Conservation (phyloP, 2,329 filamentous ascomycete species). For the Calcarisporium arbuscula region DNA sequence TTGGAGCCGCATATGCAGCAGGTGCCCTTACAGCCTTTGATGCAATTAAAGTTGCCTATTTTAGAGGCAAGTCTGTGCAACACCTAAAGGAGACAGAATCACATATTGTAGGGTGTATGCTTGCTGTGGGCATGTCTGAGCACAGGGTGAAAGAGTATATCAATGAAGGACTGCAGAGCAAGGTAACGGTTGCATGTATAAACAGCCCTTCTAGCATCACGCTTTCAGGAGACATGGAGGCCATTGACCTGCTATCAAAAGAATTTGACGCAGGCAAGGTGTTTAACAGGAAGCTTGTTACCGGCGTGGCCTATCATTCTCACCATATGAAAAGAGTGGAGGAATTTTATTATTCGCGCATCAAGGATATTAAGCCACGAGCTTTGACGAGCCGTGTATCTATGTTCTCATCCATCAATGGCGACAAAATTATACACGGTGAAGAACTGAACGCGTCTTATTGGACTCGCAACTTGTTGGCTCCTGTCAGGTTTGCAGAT, state of each 20-base stretch:
- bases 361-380: conserved; percentile 9
- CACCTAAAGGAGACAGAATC: conserved; percentile 2
- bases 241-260: conserved; percentile 29
- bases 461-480: conserved; percentile 7
- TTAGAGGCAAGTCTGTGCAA: conserved; percentile 6
- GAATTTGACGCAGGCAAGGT: conserved; percentile 29
- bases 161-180: conserved; percentile 1
- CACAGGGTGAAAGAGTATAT: conserved; percentile 4
- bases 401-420: conserved; percentile 8
- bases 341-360: conserved; percentile 13
- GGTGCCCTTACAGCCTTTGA: conserved; percentile 14
- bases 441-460: conserved; percentile 5
- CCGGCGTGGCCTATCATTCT: conserved; percentile 38
- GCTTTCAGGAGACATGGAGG: conserved; percentile 7
- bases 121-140: conserved; percentile 8
- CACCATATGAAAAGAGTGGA: conserved; percentile 21
- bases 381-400: conserved; percentile 7
- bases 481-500: conserved; percentile 8
- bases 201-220: conserved; percentile 11
- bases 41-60: conserved; percentile 19
- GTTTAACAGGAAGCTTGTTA: conserved; percentile 36
- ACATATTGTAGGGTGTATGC: conserved; percentile 4
- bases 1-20: conserved; percentile 28
- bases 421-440: conserved; percentile 2
- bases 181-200: conserved; percentile 8